These are phyloP conservation scores for Vaccinium vitisidaea DNA, from an alignment of 148 eudicot genomes.

Conservation along the genomic window DNA sequence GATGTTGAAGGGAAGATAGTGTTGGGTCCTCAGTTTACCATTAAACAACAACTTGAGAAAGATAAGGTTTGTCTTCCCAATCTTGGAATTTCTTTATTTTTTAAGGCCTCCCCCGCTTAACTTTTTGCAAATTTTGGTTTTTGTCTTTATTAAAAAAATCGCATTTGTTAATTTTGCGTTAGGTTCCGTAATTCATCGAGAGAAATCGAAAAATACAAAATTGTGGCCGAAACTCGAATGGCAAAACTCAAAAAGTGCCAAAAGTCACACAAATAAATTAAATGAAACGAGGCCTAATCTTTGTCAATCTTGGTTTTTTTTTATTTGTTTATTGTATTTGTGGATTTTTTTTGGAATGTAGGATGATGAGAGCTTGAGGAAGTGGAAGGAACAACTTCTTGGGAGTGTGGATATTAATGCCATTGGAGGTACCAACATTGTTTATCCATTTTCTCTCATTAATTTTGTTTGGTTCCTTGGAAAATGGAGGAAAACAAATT, in stretches of 20 bases:
- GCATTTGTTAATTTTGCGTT: too few species aligned
- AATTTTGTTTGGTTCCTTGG: not conserved
- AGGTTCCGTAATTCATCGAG: too few species aligned
- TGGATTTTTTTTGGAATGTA: constrained; percentile 23
- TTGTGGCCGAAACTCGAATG: too few species aligned
- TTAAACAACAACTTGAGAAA: constrained; percentile 74
- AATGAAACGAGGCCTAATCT: not conserved
- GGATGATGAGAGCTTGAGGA: constrained; percentile 93
- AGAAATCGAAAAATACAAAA: too few species aligned
- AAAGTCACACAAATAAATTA: too few species aligned
- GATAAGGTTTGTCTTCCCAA: constrained; percentile 54
- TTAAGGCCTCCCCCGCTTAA: too few species aligned
- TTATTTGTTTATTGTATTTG: not conserved
- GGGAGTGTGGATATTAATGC: constrained; percentile 63
- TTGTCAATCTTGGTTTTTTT: not conserved
- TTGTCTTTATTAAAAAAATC: too few species aligned
- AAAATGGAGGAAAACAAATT: not conserved
- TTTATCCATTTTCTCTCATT: not conserved
- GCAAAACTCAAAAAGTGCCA: too few species aligned
- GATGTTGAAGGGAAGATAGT: constrained; percentile 49
- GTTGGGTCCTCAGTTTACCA: constrained; percentile 64
- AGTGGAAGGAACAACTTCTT: constrained; percentile 83
- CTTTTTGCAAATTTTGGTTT: too few species aligned
- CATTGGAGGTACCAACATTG: constrained; percentile 53
- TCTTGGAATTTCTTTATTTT: not conserved